Conservation (phyloP, 164 flowering plant species). For the Magnolia changhungtana region DNA sequence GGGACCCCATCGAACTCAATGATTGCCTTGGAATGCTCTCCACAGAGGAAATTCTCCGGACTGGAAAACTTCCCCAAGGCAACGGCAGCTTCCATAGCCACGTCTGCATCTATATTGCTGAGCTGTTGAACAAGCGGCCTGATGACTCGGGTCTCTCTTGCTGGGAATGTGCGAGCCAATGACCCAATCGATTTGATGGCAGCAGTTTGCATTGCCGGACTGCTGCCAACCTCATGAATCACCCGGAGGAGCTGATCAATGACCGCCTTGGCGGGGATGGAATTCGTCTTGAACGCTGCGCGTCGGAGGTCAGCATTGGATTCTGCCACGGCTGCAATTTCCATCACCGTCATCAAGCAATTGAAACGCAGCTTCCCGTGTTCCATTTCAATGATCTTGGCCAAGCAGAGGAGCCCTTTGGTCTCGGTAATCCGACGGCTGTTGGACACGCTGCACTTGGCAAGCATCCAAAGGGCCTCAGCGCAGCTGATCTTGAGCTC, state of each 20-base stretch:
- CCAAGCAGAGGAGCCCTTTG: conserved; percentile 70
- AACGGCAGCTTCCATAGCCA: conserved; percentile 67
- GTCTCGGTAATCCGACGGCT: conserved; percentile 71
- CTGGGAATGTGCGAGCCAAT: conserved; percentile 71
- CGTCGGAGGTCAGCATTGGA: conserved; percentile 57
- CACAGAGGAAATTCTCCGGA: conserved; percentile 47
- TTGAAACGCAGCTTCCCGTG: conserved; percentile 57
- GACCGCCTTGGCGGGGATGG: conserved; percentile 70
- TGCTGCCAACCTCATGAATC: conserved; percentile 28
- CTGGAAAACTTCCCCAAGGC: conserved; percentile 63
- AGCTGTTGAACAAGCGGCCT: conserved; percentile 54
- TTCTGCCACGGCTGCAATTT: conserved; percentile 70
- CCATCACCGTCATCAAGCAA: conserved; percentile 69
- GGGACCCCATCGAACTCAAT: conserved; percentile 58
- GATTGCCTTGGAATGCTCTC: conserved; percentile 67
- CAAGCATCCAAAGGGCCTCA: conserved; percentile 64
- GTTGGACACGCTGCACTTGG: conserved; percentile 50
- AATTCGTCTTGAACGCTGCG: conserved; percentile 69
- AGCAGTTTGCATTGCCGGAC: conserved; percentile 37
- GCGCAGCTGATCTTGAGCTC: conserved; percentile 58
- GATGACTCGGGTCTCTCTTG: conserved; percentile 65
- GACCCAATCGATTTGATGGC: conserved; percentile 75
- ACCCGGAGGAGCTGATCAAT: conserved; percentile 67
- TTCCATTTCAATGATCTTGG: conserved; percentile 62
- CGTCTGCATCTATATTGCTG: conserved; percentile 32